Conservation (phyloP, 2,329 filamentous ascomycete species). For the Fusarium virguliforme region DNA sequence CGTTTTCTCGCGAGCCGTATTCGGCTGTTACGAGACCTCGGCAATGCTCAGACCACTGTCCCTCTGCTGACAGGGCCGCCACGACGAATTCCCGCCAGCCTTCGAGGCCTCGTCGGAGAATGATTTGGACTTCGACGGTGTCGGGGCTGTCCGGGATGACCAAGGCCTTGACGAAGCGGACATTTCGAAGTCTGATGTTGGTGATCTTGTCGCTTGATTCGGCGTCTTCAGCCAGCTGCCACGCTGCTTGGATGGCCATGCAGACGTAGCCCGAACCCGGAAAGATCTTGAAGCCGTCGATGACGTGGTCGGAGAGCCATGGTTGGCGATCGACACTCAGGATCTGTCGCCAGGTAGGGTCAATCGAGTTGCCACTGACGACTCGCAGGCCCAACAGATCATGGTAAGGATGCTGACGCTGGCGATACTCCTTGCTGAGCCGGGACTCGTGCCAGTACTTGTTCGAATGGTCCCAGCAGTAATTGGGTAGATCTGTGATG, state of each 20-base stretch:
- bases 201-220: not conserved
- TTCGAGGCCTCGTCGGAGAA: not conserved
- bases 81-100: not conserved
- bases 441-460: not conserved
- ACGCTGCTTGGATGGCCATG: conserved; percentile 6
- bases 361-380: conserved; percentile 1
- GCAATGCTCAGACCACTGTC: conserved; percentile 14
- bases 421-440: not conserved
- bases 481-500: conserved; percentile 54
- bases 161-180: not conserved
- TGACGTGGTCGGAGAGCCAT: not conserved
- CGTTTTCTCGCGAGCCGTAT: not conserved
- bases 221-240: not conserved
- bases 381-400: not conserved
- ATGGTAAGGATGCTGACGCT: not conserved
- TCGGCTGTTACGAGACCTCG: not conserved
- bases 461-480: conserved; percentile 60
- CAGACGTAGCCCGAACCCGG: conserved; percentile 3
- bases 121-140: not conserved
- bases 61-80: not conserved
- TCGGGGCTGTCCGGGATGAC: not conserved
- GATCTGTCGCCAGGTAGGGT: not conserved
- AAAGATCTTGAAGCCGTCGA: not conserved
- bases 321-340: not conserved
- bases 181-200: not conserved